Base-by-base conservation (phyloP, 75 land plant species). In the Cryptomeria japonica region DNA sequence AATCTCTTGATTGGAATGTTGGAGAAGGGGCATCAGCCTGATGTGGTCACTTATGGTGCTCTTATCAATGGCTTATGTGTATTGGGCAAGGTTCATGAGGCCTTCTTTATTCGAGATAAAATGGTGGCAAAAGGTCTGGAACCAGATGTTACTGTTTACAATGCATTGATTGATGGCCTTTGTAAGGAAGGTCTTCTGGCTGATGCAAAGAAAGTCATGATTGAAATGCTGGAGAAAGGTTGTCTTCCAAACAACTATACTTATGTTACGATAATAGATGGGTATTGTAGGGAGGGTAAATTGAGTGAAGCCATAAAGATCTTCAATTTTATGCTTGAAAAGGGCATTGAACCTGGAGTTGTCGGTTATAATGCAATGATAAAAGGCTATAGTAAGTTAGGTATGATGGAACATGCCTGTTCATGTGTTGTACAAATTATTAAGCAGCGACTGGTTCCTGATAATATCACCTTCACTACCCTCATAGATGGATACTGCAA, bases 401-500 rank as follows among this genome's bases (percentile, higher is more conserved):
- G 96, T 2, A 86, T 85, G 88, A 92, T 93, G 90, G 83, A 77
- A 6, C 90, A 93, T 85, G 94, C 96, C 42, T 38, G 91, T 2
- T 73, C 79, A 36, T 93, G 90, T 80, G 83, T 94, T 36, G 87
- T 64, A 75, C 86, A 55, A 64, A 94, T 94, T 94, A 38, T 68
- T 34, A 61, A 89, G 31, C 53, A 44, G 80, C 75, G 88, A 0
- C 76, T 87, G 34, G 9, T n/a, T 25, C 95, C 96, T 0, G 94
- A 94, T 93, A 91, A 86, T 39, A 89, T 92, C 68, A 94, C 95
- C 4, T 94, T 89, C 76, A 92, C 96, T n/a, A 94, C 98, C 12
- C 83, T 94, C 36, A 90, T 96, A 13, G 93, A 94, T 90, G 97
- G 94, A 41, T 96, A 90, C 87, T 91, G 89, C n/a, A 94, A 93